A percentile compares a stretch with the other conserved stretches of the same genome.
Conservation (phyloP, 1,284 basidiomycete genomes). For the Sporisorium reilianum region DNA sequence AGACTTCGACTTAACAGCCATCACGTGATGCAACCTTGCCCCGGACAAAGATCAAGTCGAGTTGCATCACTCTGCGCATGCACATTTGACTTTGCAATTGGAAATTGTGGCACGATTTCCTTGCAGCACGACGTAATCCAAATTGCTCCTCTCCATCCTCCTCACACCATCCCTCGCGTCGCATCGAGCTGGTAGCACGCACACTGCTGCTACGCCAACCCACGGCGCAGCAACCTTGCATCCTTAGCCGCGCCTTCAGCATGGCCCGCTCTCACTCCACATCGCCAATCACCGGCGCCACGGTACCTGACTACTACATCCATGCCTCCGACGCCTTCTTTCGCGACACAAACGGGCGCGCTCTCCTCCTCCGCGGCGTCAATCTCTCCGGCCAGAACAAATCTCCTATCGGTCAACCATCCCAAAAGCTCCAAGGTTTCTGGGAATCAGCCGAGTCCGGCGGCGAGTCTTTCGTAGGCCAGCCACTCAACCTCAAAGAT, state of each 20-base stretch:
- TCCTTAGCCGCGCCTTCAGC: constrained; percentile 1
- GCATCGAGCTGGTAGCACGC: neutral
- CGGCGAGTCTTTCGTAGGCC: constrained; percentile 78
- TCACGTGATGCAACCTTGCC: constrained; percentile 20
- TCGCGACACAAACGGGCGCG: constrained; percentile 84
- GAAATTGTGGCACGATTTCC: neutral
- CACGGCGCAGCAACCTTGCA: constrained; percentile 4
- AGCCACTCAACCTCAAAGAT: constrained; percentile 82
- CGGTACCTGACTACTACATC: constrained; percentile 50
- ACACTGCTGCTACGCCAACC: neutral
- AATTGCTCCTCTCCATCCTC: too few relatives aligned
- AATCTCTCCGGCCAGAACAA: constrained; percentile 92
- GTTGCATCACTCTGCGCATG: neutral
- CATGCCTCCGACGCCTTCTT: constrained; percentile 74
- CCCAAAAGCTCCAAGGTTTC: constrained; percentile 78
- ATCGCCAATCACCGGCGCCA: constrained; percentile 45
- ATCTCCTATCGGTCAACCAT: constrained; percentile 80
- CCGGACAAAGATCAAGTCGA: neutral
- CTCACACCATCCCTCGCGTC: too few relatives aligned
- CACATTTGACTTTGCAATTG: too few relatives aligned
- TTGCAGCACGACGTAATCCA: too few relatives aligned
- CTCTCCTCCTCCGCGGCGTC: constrained; percentile 87
- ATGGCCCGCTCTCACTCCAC: constrained; percentile 14
- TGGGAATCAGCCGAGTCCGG: constrained; percentile 87
- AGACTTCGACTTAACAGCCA: constrained; percentile 22